Base-by-base conservation (phyloP, 352 stramenopile genomes). In the Thalassiosira exigua region DNA sequence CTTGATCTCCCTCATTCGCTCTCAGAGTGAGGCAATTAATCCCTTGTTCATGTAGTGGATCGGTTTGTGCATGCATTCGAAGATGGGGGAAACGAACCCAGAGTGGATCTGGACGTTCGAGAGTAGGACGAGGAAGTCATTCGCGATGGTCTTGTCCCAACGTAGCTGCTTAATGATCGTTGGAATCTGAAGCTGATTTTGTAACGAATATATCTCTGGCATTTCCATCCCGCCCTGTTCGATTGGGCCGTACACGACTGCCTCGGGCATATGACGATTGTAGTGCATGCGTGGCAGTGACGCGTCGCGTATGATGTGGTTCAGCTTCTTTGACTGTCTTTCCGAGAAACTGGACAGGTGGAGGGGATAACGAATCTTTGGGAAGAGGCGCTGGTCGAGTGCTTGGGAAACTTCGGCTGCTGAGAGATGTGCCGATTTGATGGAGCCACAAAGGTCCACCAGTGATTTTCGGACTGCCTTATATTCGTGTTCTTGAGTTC, bases 221-320 rank as follows among this genome's bases (percentile, higher is more conserved):
- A 71, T 11, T 2, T 58, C 39, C 36, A 79, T 44, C 9, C 59
- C 69, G 22, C 69, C 69, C 39, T 59, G 56, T 39, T 69, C 36
- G 17, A 77, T 41, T 0, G 56, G 57, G 0, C 56, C 68, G 56
- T 48, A 27, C 9, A 77, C 24, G 1, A 79, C 58, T 48, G 58
- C 69, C n/a, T 50, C n/a, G 4, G 57, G 44, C 1, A 41, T 65
- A 0, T 65, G 42, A 2, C 51, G 50, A 33, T 61, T 57, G 1
- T 66, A 36, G 0, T 39, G 2, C 1, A 65, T 1, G 1, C 14
- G 5, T 0, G 65, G 65, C 4, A 58, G 36, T 12, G 65, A 66
- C 1, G 39, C 0, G 32, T 54, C 9, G 7, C 51, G 24, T 4
- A 74, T 22, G 5, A 57, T 4, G 11, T 1, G 53, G 17, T 76